Evolutionary conservation across 495 filamentous ascomycete genomes (phyloP).

Genomic region (Neurospora sp.): DNA sequence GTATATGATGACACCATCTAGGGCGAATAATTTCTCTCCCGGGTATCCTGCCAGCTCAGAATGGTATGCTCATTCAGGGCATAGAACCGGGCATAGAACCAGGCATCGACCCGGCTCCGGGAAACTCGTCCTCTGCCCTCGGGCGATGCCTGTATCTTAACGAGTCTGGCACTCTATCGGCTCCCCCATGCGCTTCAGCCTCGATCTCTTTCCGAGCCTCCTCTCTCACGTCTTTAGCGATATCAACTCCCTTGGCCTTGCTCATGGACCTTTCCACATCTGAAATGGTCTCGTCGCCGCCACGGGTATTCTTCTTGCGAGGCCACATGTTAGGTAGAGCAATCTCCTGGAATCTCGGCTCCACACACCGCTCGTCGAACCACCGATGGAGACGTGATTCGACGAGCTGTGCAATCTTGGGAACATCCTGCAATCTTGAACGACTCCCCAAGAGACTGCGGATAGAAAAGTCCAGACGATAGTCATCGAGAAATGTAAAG

Average conservation of each 20-base stretch:
- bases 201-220: constrained; percentile 37
- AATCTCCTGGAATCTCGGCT: constrained; percentile 92
- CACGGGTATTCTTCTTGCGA: constrained; percentile 71
- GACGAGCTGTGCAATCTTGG: constrained; percentile 92
- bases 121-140: constrained; percentile 23
- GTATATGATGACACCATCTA: no score
- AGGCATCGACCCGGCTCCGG: constrained; percentile 23
- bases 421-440: constrained; percentile 84
- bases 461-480: constrained; percentile 84
- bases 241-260: constrained; percentile 39
- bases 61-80: background rate
- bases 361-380: constrained; percentile 95
- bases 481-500: constrained; percentile 93
- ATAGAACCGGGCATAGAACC: constrained; percentile 19
- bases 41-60: background rate
- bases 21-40: no score
- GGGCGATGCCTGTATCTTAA: constrained; percentile 29
- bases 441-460: constrained; percentile 87
- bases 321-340: constrained; percentile 92
- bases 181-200: constrained; percentile 28
- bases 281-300: constrained; percentile 39
- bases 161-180: constrained; percentile 25
- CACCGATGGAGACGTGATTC: constrained; percentile 85
- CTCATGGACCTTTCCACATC: constrained; percentile 29
- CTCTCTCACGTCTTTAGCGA: constrained; percentile 34